Conservation (phyloP, 2,329 filamentous ascomycete genomes). For the Exophiala sp. region DNA sequence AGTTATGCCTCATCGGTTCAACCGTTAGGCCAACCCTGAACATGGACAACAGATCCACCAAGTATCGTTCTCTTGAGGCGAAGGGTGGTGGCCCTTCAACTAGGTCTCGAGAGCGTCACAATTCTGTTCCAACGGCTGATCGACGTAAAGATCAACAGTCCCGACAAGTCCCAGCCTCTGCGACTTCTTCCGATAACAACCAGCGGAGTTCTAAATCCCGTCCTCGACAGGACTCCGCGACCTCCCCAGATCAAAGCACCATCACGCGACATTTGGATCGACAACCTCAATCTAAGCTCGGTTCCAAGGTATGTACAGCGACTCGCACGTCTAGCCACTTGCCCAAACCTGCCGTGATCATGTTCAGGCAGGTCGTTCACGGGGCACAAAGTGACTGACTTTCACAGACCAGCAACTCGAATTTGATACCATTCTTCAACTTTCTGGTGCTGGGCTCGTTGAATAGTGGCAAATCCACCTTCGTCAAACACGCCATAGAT, state of each 20-base stretch:
- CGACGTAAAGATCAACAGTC: constrained; percentile 22
- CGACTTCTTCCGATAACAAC: constrained; percentile 18
- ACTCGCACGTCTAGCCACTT: neutral
- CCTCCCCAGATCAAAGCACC: constrained; percentile 10
- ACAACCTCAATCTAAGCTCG: constrained; percentile 11
- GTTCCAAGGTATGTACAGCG: constrained; percentile 15
- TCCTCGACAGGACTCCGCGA: constrained; percentile 16
- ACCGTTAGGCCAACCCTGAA: constrained; percentile 7
- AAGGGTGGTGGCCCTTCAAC: constrained; percentile 19
- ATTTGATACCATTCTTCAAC: constrained; percentile 51
- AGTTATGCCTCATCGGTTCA: constrained; percentile 1
- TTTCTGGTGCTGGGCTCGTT: constrained; percentile 56
- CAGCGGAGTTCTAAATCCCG: constrained; percentile 21
- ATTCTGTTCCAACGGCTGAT: constrained; percentile 25
- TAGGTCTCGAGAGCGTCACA: constrained; percentile 24
- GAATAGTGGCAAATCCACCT: constrained; percentile 57
- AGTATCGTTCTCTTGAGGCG: constrained; percentile 27
- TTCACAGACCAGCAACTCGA: constrained; percentile 14
- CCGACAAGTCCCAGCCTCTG: constrained; percentile 18
- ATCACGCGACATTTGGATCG: constrained; percentile 6
- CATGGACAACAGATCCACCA: constrained; percentile 27
- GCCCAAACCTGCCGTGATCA: neutral
- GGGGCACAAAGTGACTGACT: constrained; percentile 5
- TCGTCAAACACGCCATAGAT: constrained; percentile 56
- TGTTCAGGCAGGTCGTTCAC: neutral